Evolutionary conservation across 176 grass and related monocot genomes (phyloP).

Genomic region (Tillandsia leiboldiana): DNA sequence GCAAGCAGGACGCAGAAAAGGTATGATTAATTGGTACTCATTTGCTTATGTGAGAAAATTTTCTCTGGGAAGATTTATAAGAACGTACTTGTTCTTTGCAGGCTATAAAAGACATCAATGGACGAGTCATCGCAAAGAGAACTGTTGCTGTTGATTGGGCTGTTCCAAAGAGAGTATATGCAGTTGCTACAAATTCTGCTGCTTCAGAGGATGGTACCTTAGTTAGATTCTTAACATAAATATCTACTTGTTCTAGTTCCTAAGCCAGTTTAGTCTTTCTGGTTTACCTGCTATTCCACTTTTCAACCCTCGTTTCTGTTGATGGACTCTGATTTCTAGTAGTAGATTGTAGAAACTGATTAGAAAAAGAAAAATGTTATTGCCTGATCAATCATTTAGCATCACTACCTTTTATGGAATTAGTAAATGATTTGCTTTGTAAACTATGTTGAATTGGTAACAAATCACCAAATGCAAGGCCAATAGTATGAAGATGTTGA

Average conservation of each 20-base stretch:
- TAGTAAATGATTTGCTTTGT: not conserved
- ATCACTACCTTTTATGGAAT: not conserved
- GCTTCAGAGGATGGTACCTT: slow-evolving; percentile 37
- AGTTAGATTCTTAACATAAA: not conserved
- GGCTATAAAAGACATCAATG: slow-evolving; percentile 90
- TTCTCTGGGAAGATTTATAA: slow-evolving; percentile 21
- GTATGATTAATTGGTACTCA: slow-evolving; percentile 31
- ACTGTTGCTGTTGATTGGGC: slow-evolving; percentile 97
- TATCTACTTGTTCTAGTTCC: too few relatives aligned
- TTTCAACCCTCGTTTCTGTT: too few relatives aligned
- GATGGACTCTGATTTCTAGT: too few relatives aligned
- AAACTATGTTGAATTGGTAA: too few relatives aligned
- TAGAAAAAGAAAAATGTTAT: not conserved
- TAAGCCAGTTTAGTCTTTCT: too few relatives aligned
- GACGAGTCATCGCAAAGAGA: slow-evolving; percentile 64
- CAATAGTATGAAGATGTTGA: too few relatives aligned
- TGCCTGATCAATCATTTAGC: not conserved
- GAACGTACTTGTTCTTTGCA: slow-evolving; percentile 21
- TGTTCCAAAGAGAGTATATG: slow-evolving; percentile 77
- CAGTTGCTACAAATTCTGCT: slow-evolving; percentile 46
- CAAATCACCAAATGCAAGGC: too few relatives aligned
- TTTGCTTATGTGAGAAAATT: slow-evolving; percentile 23
- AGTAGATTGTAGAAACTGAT: not conserved
- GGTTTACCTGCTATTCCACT: too few relatives aligned
- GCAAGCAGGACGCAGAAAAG: slow-evolving; percentile 95